phyloP scores from a whole-genome alignment of 1,284 basidiomycete species.

The Erythrobasidium hasegawianum region DNA sequence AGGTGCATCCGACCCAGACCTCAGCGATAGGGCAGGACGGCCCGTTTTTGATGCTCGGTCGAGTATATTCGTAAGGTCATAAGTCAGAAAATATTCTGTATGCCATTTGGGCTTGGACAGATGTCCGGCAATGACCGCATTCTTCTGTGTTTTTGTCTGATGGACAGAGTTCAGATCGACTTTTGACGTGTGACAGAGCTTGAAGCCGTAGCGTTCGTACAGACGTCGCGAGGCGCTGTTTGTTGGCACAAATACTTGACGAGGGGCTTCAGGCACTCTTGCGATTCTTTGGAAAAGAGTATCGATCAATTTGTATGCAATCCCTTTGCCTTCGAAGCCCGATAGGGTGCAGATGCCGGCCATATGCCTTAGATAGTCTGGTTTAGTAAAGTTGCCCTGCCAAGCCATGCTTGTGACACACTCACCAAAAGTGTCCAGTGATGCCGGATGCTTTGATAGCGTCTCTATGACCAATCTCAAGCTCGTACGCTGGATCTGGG shows the following conservation, averaged over 20 bases:
- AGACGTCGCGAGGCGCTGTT: not conserved
- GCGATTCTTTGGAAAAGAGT: not conserved
- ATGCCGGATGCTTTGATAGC: too few species aligned
- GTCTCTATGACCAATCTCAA: too few species aligned
- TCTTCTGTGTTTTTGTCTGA: not conserved
- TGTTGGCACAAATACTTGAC: not conserved
- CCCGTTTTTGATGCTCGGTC: too few species aligned
- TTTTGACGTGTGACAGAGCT: not conserved
- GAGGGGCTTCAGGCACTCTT: not conserved
- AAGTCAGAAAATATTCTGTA: too few species aligned
- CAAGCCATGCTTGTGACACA: too few species aligned
- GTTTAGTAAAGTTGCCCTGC: too few species aligned
- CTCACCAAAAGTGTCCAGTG: too few species aligned
- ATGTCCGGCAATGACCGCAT: not conserved
- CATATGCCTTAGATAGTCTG: not conserved
- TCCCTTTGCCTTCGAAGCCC: not conserved
- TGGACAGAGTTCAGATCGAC: not conserved
- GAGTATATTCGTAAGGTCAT: too few species aligned
- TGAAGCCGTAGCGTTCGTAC: slow-evolving; percentile 2
- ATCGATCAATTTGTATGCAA: not conserved
- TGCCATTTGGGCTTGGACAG: too few species aligned
- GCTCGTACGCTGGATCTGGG: too few species aligned
- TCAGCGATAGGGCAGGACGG: too few species aligned
- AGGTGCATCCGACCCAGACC: too few species aligned
- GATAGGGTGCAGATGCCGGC: not conserved